phyloP scores from a whole-genome alignment of 2,329 filamentous ascomycete species.

The Exophiala calicioides region DNA sequence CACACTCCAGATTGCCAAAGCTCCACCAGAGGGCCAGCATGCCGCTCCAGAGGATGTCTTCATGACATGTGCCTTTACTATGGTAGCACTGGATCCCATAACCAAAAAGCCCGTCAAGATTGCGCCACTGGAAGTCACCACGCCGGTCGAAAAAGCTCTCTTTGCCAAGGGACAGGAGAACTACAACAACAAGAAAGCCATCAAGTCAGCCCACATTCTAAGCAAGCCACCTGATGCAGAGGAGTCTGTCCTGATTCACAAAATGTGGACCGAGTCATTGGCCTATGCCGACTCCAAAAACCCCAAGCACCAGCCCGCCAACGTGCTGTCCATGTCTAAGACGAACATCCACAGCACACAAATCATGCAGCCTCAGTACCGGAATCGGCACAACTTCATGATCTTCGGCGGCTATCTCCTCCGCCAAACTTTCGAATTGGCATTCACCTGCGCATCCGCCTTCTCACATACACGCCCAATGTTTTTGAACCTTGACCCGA shows the following conservation, averaged over 20 bases:
- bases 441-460: conserved; percentile 72
- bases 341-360: conserved; percentile 65
- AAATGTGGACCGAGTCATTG: conserved; percentile 70
- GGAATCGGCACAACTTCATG: conserved; percentile 69
- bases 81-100: conserved; percentile 70
- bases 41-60: conserved; percentile 62
- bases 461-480: conserved; percentile 70
- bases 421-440: conserved; percentile 73
- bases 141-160: conserved; percentile 63
- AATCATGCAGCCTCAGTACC: conserved; percentile 75
- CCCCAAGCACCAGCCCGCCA: conserved; percentile 55
- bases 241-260: conserved; percentile 71
- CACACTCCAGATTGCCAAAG: conserved; percentile 71
- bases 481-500: conserved; percentile 72
- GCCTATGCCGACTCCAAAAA: conserved; percentile 63
- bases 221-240: conserved; percentile 69
- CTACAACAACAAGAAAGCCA: conserved; percentile 66
- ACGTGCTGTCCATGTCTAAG: conserved; percentile 63
- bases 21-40: conserved; percentile 56
- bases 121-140: conserved; percentile 62
- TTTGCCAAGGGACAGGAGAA: conserved; percentile 66
- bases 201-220: conserved; percentile 61
- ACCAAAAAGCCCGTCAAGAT: conserved; percentile 68
- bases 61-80: conserved; percentile 73
- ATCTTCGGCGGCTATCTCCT: conserved; percentile 76